Evolutionary conservation across 306 rosid species (phyloP).

Genomic region (Ochetophila trinervis): DNA sequence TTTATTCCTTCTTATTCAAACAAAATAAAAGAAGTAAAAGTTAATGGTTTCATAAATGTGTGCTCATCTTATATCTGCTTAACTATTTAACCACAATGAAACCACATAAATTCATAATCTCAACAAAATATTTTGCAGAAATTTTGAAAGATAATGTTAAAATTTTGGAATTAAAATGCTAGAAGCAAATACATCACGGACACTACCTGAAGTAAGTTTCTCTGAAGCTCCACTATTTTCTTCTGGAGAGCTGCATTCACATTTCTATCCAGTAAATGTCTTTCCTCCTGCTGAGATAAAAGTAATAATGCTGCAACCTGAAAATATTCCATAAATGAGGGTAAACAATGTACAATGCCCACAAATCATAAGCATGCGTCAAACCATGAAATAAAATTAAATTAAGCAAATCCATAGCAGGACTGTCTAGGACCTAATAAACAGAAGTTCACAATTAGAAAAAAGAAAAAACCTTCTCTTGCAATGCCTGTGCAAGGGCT

Average conservation of each 20-base stretch:
- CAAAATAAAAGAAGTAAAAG: too few relatives aligned
- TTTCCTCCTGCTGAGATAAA: conserved; percentile 93
- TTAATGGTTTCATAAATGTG: too few relatives aligned
- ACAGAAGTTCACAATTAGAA: background rate
- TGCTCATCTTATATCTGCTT: too few relatives aligned
- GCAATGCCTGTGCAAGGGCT: conserved; percentile 79
- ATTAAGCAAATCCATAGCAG: background rate
- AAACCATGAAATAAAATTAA: background rate
- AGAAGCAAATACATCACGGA: conserved; percentile 26
- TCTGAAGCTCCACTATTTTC: conserved; percentile 80
- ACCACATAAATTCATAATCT: too few relatives aligned
- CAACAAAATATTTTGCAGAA: too few relatives aligned
- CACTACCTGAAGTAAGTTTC: conserved; percentile 82
- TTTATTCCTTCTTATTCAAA: too few relatives aligned
- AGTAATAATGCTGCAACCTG: conserved; percentile 80
- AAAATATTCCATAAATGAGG: conserved; percentile 23
- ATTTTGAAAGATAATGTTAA: too few relatives aligned
- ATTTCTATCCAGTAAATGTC: conserved; percentile 79
- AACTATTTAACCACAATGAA: too few relatives aligned
- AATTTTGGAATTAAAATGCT: conserved; percentile 21
- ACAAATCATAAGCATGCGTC: background rate
- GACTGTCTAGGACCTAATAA: background rate
- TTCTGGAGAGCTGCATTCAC: conserved; percentile 72
- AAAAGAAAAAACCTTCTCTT: conserved; percentile 64
- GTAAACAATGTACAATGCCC: conserved; percentile 16